These are phyloP conservation scores for Cryptococcus sp. DNA, from an alignment of 1,284 basidiomycete species.

Conservation along the genomic window DNA sequence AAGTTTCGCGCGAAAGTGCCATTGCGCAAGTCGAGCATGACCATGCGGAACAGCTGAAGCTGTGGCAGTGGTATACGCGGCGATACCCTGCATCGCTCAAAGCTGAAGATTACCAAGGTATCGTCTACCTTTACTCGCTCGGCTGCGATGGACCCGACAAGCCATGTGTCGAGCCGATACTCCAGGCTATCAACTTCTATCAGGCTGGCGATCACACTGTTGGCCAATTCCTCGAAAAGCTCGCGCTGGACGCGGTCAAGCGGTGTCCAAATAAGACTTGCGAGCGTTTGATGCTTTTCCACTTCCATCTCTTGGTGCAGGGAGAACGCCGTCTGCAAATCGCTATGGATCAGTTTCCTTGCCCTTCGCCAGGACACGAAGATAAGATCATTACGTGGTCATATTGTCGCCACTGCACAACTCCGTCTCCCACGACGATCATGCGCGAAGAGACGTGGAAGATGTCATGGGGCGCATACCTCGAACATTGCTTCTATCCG, in stretches of 20 bases:
- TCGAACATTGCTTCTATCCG: conserved; percentile 64
- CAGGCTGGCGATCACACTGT: conserved; percentile 89
- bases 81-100: conserved; percentile 80
- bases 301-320: conserved; percentile 88
- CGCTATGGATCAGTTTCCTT: conserved; percentile 73
- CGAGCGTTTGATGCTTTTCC: conserved; percentile 74
- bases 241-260: conserved; percentile 69
- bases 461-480: conserved; percentile 54
- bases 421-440: conserved; percentile 81
- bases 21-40: conserved; percentile 71
- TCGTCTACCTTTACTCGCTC: conserved; percentile 56
- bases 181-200: conserved; percentile 84
- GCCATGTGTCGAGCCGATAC: conserved; percentile 55
- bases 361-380: conserved; percentile 55
- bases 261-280: conserved; percentile 79
- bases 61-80: conserved; percentile 89
- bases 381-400: conserved; percentile 90
- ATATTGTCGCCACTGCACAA: conserved; percentile 78
- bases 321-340: conserved; percentile 81
- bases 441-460: conserved; percentile 88
- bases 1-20: conserved; percentile 69
- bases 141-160: conserved; percentile 53
- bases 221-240: conserved; percentile 81
- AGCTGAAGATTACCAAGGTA: conserved; percentile 90
- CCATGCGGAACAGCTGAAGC: conserved; percentile 77